Base-by-base conservation (phyloP, 2,329 filamentous ascomycete species). In the Bipolaris gigantea region DNA sequence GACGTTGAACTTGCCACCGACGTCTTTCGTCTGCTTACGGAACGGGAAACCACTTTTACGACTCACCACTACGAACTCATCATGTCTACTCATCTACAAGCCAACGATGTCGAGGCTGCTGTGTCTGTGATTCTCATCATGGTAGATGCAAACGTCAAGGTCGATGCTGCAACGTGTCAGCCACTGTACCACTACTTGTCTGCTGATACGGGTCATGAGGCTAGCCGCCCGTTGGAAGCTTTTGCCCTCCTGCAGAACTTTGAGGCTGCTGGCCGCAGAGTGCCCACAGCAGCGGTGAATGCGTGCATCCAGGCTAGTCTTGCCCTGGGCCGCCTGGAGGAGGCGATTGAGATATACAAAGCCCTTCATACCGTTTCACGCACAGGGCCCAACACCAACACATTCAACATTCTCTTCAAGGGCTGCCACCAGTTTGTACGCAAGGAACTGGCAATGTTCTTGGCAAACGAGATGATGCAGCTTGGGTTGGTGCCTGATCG, bases 11-110 rank as follows among this genome's bases (percentile, higher is more conserved):
- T 97, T 9, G 89, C 89, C 1, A 86, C 85, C 5, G 83, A 88
- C 27, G 88, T 89, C 27, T 84, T 96, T 57, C 81, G 85, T 21
- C 75, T 86, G 48, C 80, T 93, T 16, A 80, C 82, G 4, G 77
- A 81, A 8, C 81, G 85, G 21, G 80, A 80, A 13, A 81, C 82
- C 1, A 79, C 81, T 36, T 79, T 92, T 34, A 78, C 81, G 8
- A 74, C 82, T 5, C 81, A 88, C 57, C 90, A 97, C 69, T 96
- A 94, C 73, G 91, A 95, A 71, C 82, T 88, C 25, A 80, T 97
- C 25, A 78, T 92, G 6, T 85, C 90, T 53, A 83, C 88, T 4
- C 90, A 95, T 67, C 79, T 85, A 10, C 72, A 73, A 15, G 76
- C 78, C 3, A 79, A 80, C 2, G 85, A 94, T 59, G 66, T 93